Evolutionary conservation across 148 eudicot genomes (phyloP), one percentile per base, ranked within the genome.

Genomic region (Diospyros lotus): DNA sequence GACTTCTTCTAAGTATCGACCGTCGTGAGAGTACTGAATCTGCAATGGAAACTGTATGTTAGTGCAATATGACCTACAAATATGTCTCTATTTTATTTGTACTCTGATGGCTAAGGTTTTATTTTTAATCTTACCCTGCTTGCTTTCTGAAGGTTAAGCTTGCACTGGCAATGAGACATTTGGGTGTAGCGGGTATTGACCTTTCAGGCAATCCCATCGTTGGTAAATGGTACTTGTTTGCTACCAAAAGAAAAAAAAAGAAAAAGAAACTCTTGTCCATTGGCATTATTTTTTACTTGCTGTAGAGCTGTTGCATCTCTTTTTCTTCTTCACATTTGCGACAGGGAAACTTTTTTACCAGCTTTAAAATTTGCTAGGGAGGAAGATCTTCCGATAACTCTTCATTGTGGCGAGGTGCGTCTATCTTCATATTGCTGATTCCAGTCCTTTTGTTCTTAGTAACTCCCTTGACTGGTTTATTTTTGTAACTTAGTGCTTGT

Each of bases 371-470:
- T 78, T 92, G 97, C 98, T 68, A 86, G 84, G 78, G 89, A 87
- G 78, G 87, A 89, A 83, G 96, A 94, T 79, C 88, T 95, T 72
- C 80, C 78, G 1, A 76, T 95, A 41, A 90, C 98, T 42, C 89
- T 95, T 59, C 98, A 95, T 58, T 95, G 98, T 76, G 97, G 96
- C 45, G 98, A 95, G 98, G 98, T 89, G 80, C 75, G 78, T 81
- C 74, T 63, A 70, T 67, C 64, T 52, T 72, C 48, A 28, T 13
- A 12, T 66, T 71, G 50, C 61, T 13, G 41, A 69, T 17, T 67
- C 77, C 48, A 3, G 71, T n/a, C 6, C 45, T 39, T 44, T 48
- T 50, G 73, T n/a, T 58, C 69, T 50, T 46, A 75, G 74, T 70
- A 72, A 68, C 65, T 62, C 15, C 62, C 77, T 78, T 84, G 82